These are phyloP conservation scores for Gryganskiella cystojenkinii DNA, from an alignment of 192 early-diverging fungal species.

Conservation along the genomic window DNA sequence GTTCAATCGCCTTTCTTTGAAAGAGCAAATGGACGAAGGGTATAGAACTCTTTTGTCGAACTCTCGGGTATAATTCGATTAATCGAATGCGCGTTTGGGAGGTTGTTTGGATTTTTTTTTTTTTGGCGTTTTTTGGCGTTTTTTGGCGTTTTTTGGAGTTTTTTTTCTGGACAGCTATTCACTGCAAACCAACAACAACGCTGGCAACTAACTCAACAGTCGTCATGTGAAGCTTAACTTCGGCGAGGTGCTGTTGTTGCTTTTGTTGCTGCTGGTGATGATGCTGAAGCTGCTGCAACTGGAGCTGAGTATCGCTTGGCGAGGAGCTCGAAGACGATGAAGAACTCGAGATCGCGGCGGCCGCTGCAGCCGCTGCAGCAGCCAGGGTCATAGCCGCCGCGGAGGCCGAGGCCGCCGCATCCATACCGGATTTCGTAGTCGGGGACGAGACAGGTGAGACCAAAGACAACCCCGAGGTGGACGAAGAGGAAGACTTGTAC, in stretches of 20 bases:
- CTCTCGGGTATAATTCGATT: too few species aligned
- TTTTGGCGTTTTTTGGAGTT: too few species aligned
- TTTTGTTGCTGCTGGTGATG: neutral
- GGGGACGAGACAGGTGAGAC: too few species aligned
- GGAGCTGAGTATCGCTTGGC: neutral
- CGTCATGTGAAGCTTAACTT: neutral
- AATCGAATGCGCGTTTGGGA: too few species aligned
- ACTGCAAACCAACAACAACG: neutral
- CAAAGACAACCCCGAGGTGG: too few species aligned
- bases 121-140: too few species aligned
- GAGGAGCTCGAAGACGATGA: slow-evolving; percentile 20
- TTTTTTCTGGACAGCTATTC: too few species aligned
- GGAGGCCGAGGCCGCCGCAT: neutral
- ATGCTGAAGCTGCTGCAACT: slow-evolving; percentile 8
- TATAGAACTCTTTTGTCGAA: too few species aligned
- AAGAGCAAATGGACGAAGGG: neutral
- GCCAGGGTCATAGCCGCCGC: neutral
- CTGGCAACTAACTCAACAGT: neutral
- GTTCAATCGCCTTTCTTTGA: neutral
- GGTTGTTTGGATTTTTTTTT: too few species aligned
- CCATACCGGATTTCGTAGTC: too few species aligned
- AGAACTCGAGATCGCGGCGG: neutral
- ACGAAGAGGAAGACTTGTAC: too few species aligned
- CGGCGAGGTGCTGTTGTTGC: slow-evolving; percentile 2
- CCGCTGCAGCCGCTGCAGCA: neutral